phyloP scores from a whole-genome alignment of 192 early-diverging fungal species.

The Allomyces javanicus region DNA sequence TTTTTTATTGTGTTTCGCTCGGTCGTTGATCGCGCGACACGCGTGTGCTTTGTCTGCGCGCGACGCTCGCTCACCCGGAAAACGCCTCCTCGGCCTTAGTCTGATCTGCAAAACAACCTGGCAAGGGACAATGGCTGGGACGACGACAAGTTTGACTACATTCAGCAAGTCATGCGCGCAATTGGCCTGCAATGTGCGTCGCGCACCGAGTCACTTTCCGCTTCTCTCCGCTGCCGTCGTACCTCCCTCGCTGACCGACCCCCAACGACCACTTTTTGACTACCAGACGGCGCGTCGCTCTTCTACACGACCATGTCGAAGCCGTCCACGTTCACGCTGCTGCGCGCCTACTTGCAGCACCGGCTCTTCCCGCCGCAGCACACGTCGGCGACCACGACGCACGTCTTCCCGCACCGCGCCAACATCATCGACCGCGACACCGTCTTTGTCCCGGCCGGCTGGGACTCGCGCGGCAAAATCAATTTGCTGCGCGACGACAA shows the following conservation, averaged over 20 bases:
- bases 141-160: slow-evolving; percentile 89
- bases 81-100: slow-evolving; percentile 11
- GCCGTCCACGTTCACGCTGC: slow-evolving; percentile 48
- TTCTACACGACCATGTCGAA: slow-evolving; percentile 71
- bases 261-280: neutral
- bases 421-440: slow-evolving; percentile 72
- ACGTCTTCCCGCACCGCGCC: slow-evolving; percentile 39
- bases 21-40: neutral
- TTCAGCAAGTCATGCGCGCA: slow-evolving; percentile 77
- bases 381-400: slow-evolving; percentile 5
- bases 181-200: slow-evolving; percentile 65
- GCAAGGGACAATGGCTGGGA: slow-evolving; percentile 66
- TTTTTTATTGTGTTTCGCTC: neutral
- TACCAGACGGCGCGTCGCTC: slow-evolving; percentile 64
- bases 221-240: neutral
- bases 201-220: too few relatives aligned
- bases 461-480: slow-evolving; percentile 85
- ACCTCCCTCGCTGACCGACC: neutral
- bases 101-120: slow-evolving; percentile 47
- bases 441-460: slow-evolving; percentile 76
- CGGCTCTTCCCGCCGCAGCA: slow-evolving; percentile 26
- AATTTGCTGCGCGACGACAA: slow-evolving; percentile 32
- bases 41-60: too few relatives aligned
- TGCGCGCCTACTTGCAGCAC: slow-evolving; percentile 68
- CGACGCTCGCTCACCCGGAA: neutral